A percentile compares a stretch with the other conserved stretches of the same genome.
Evolutionary conservation across 192 early-diverging fungal genomes (phyloP).

Genomic region (Paraglomus occultum): DNA sequence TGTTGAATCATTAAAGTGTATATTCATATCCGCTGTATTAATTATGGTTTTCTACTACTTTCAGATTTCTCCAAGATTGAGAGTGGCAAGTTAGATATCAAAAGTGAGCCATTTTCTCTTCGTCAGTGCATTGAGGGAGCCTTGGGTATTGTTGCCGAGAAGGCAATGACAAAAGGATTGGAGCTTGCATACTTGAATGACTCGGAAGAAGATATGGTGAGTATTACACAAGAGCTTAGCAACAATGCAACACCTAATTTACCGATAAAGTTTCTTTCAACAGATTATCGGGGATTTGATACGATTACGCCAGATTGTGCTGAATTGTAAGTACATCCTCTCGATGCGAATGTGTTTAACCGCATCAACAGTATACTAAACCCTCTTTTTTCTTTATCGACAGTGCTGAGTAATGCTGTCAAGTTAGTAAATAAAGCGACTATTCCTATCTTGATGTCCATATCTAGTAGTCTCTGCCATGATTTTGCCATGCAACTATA

Average conservation of each 20-base stretch:
- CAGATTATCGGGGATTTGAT: constrained; percentile 49
- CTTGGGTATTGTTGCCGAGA: constrained; percentile 61
- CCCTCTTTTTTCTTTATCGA: no score
- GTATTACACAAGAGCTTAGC: neutral
- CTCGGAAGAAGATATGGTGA: constrained; percentile 30
- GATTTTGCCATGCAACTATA: constrained; percentile 25
- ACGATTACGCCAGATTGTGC: constrained; percentile 53
- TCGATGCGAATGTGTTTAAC: no score
- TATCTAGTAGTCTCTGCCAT: constrained; percentile 29
- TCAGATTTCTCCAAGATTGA: constrained; percentile 79
- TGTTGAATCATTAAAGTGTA: no score
- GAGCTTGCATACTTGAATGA: constrained; percentile 55
- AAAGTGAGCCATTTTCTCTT: constrained; percentile 59
- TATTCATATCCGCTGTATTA: constrained; percentile 30
- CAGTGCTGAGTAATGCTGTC: constrained; percentile 50
- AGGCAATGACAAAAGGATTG: constrained; percentile 60
- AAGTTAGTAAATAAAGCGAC: constrained; percentile 54
- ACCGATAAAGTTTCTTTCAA: constrained; percentile 4
- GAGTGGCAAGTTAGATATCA: constrained; percentile 69
- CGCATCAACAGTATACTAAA: no score
- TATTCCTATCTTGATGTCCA: constrained; percentile 36
- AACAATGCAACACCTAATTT: no score
- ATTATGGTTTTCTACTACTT: constrained; percentile 53
- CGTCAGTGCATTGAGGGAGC: constrained; percentile 58
- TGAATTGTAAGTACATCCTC: constrained; percentile 31